Evolutionary conservation across 1,139 yeast genomes (phyloP), one percentile per base, ranked within the genome.

Genomic region (Yamadazyma songkhlaensis): DNA sequence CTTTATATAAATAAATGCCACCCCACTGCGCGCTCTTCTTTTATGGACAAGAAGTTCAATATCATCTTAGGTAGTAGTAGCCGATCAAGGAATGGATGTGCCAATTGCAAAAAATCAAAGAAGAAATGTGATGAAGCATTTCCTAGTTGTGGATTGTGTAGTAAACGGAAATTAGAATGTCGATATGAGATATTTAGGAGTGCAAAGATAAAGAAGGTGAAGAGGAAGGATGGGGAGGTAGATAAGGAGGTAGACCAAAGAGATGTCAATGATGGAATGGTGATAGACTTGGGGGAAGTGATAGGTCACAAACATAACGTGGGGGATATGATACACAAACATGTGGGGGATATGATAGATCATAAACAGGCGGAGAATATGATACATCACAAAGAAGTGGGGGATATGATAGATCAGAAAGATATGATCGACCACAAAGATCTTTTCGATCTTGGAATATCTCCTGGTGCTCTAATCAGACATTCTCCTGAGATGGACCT

Each of bases 61-160:
- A 36, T 42, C n/a, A 20, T 42, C 9, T 10, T 44, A 10, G 48
- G 47, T 11, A 20, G 40, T 2, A 34, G 25, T 7, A 33, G 40
- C 8, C 29, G 50, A 25, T 45, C 49, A 9, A n/a, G 46, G 21
- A 45, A 45, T 29, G 50, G 49, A 3, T 46, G 50, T 35, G 11
- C 27, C 3, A 39, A 31, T 26, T 46, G 49, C 25, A 44, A 45
- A 36, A 35, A 31, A 31, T 37, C 43, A 14, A 45, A 45, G 44
- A 45, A 43, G 40, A 45, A 45, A 25, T 45, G 48, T 35, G 47
- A 45, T 34, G 48, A 45, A 29, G 8, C 11, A 9, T 34, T 29
- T 11, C 48, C 48, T 8, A 11, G 13, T n/a, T 45, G 48, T 35
- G 36, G 44, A 6, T 30, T 39, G 21, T 45, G 48, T 31, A 12